Percentiles rank a stretch among this genome's conserved stretches.
Conservation (phyloP, 805 yeast species). For the Lipomyces mesembrius region DNA sequence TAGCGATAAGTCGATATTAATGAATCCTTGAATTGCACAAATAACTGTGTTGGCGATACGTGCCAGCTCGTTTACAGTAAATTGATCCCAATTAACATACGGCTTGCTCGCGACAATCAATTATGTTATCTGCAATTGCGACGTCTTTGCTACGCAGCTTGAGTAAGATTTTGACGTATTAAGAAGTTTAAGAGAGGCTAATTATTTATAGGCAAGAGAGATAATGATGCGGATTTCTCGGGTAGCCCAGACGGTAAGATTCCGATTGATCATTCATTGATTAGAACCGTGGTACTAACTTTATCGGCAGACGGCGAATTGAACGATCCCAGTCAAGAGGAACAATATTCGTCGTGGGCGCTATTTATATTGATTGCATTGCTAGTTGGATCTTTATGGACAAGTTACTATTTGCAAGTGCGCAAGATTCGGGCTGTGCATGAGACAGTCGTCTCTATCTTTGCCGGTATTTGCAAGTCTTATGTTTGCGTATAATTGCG, state of each 20-base stretch:
- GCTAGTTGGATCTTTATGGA: slow-evolving; percentile 89
- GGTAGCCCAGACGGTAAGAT: slow-evolving; percentile 32
- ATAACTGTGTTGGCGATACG: neutral
- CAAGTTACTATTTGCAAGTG: slow-evolving; percentile 89
- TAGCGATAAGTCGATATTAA: neutral
- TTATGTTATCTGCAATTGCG: neutral
- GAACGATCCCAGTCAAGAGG: slow-evolving; percentile 83
- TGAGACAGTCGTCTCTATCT: slow-evolving; percentile 93
- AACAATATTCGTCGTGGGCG: slow-evolving; percentile 97
- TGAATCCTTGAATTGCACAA: neutral
- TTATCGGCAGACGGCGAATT: slow-evolving; percentile 14
- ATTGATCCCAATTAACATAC: neutral
- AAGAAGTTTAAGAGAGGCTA: neutral
- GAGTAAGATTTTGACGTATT: neutral
- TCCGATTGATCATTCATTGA: neutral
- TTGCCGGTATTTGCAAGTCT: slow-evolving; percentile 77
- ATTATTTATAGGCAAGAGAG: slow-evolving; percentile 23
- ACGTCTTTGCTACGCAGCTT: neutral
- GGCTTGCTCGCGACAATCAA: neutral
- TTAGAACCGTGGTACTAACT: neutral
- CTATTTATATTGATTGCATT: slow-evolving; percentile 80
- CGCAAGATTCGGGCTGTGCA: slow-evolving; percentile 93
- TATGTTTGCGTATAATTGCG: neutral
- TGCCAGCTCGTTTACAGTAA: neutral
- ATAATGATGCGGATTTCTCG: slow-evolving; percentile 30